These are phyloP conservation scores for Sporothrix luriei DNA, from an alignment of 2,329 filamentous ascomycete genomes.

Conservation along the genomic window DNA sequence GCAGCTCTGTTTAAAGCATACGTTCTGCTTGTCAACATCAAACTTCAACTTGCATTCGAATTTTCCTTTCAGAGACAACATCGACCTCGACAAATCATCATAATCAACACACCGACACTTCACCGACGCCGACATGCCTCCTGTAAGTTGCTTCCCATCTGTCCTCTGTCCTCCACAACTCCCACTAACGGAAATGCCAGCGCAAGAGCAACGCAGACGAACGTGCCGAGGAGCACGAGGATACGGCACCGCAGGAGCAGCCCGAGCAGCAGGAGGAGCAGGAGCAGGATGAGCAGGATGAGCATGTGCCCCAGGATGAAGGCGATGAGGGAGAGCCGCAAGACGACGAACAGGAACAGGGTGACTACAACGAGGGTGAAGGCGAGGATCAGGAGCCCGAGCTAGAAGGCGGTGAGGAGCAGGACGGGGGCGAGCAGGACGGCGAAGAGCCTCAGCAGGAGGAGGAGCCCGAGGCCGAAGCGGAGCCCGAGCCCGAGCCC, in stretches of 20 bases:
- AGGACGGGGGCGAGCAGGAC: slow-evolving; percentile 38
- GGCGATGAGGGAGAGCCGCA: neutral
- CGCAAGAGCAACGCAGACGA: slow-evolving; percentile 12
- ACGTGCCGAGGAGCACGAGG: slow-evolving; percentile 6
- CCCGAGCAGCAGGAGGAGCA: slow-evolving; percentile 1
- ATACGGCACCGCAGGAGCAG: neutral
- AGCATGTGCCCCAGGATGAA: neutral
- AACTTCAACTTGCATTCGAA: neutral
- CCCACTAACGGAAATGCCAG: neutral
- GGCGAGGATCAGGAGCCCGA: slow-evolving; percentile 34
- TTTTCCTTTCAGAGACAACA: neutral
- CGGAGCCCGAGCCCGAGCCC: slow-evolving; percentile 63
- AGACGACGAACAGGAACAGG: neutral
- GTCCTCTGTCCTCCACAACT: neutral
- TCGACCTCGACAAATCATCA: neutral
- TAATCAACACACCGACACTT: neutral
- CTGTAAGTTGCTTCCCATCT: neutral
- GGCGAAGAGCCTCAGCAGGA: slow-evolving; percentile 43
- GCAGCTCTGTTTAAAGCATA: slow-evolving; percentile 1
- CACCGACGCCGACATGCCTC: neutral
- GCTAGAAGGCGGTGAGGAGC: slow-evolving; percentile 27
- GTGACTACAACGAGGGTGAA: slow-evolving; percentile 29
- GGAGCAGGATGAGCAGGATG: neutral
- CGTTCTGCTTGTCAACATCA: neutral
- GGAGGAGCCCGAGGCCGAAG: slow-evolving; percentile 47